Conservation (phyloP, 2,329 filamentous ascomycete species). For the Juglanconis oblonga region DNA sequence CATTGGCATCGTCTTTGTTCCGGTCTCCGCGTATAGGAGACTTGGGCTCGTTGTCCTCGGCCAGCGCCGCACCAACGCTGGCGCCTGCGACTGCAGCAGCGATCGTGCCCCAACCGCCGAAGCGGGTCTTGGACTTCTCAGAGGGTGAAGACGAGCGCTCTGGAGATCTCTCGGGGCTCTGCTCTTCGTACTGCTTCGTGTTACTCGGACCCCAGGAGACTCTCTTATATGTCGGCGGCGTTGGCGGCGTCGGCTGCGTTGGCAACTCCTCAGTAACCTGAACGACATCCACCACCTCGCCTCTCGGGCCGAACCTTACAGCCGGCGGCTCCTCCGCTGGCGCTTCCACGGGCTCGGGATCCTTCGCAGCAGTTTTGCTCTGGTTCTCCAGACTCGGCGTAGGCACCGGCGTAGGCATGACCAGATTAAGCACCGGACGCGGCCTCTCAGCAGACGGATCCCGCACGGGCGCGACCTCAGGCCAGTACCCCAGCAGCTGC, state of each 20-base stretch:
- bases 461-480: conserved; percentile 29
- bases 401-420: conserved; percentile 56
- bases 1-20: conserved; percentile 17
- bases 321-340: conserved; percentile 22
- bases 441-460: conserved; percentile 54
- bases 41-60: conserved; percentile 2
- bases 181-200: conserved; percentile 61
- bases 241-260: conserved; percentile 35
- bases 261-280: conserved; percentile 40
- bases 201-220: conserved; percentile 66
- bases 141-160: conserved; percentile 23
- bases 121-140: conserved; percentile 35
- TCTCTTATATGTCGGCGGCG: conserved; percentile 39
- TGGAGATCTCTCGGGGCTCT: conserved; percentile 48
- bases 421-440: conserved; percentile 58
- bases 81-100: conserved; percentile 47
- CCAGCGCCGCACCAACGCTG: conserved; percentile 26
- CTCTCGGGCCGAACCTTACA: conserved; percentile 36
- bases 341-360: conserved; percentile 19
- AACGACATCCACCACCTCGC: conserved; percentile 42
- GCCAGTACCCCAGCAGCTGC: conserved; percentile 39
- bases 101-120: conserved; percentile 55
- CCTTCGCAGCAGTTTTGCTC: conserved; percentile 18
- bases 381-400: conserved; percentile 48
- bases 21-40: conserved; percentile 11